Conservation (phyloP, 73 alveolate species). For the Diophrys appendiculata region DNA sequence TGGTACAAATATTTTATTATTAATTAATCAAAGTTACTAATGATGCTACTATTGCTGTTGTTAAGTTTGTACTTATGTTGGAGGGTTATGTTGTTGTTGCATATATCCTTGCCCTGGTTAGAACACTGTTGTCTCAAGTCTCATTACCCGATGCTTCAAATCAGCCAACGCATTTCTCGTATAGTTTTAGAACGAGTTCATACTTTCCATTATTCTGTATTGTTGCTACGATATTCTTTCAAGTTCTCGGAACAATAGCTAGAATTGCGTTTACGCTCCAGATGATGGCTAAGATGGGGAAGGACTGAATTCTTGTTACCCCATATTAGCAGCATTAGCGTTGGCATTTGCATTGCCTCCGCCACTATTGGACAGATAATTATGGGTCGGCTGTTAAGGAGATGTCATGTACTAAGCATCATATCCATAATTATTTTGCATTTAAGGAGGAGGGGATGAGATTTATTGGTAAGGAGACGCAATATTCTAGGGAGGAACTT, state of each 20-base stretch:
- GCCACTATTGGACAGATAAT: no score
- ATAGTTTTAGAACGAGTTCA: conserved; percentile 7
- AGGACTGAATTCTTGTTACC: not conserved
- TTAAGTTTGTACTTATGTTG: not conserved
- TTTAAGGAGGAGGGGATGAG: no score
- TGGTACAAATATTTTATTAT: no score
- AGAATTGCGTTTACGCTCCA: no score
- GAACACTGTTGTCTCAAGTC: not conserved
- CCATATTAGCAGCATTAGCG: not conserved
- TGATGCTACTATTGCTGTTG: no score
- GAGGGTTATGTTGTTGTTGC: not conserved
- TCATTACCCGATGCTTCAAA: not conserved
- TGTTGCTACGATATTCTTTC: conserved; percentile 8
- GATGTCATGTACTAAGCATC: no score
- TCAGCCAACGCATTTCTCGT: not conserved
- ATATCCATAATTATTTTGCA: no score
- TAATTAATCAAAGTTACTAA: no score
- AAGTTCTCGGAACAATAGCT: not conserved
- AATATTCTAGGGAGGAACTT: no score
- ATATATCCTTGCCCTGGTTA: not conserved
- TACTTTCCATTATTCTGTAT: conserved; percentile 2
- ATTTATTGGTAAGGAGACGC: no score
- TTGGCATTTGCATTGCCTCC: not conserved
- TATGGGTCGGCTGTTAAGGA: no score
- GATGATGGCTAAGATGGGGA: no score